phyloP scores from a whole-genome alignment of 2,329 filamentous ascomycete genomes.

The Xylaria sp. region DNA sequence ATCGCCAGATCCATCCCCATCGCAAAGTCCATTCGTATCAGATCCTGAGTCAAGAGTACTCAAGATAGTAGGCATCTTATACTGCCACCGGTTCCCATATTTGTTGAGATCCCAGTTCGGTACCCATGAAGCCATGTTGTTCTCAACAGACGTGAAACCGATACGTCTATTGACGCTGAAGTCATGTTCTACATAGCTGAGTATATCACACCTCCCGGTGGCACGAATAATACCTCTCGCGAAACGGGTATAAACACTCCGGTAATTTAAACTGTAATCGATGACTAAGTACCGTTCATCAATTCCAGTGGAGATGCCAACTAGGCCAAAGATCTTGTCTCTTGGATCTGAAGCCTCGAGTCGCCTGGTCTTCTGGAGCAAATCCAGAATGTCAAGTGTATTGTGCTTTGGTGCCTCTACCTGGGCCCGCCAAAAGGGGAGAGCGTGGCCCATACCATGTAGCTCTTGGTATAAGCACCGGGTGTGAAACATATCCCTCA shows the following conservation, averaged over 20 bases:
- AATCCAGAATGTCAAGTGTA: conserved; percentile 2
- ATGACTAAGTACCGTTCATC: conserved; percentile 7
- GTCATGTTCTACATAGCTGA: not conserved
- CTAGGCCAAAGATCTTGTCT: conserved; percentile 16
- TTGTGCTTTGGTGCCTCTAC: not conserved
- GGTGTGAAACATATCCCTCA: conserved; percentile 15
- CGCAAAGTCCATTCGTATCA: not conserved
- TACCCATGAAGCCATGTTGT: conserved; percentile 3
- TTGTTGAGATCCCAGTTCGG: not conserved
- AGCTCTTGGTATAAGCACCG: conserved; percentile 13
- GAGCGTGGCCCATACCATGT: not conserved
- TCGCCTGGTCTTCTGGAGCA: conserved; percentile 1
- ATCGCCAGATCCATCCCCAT: not conserved
- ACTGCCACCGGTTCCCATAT: not conserved
- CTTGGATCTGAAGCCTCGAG: conserved; percentile 16
- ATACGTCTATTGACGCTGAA: not conserved
- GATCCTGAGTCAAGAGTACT: not conserved
- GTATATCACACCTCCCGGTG: conserved; percentile 4
- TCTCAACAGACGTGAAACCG: too few relatives aligned
- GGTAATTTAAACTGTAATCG: conserved; percentile 4
- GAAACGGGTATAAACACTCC: conserved; percentile 3
- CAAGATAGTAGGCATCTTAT: not conserved
- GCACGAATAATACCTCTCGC: not conserved
- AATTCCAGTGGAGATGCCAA: conserved; percentile 5
- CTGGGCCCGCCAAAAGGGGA: not conserved